Evolutionary conservation across 495 filamentous ascomycete genomes (phyloP).

Genomic region (Penicillium coprophilum): DNA sequence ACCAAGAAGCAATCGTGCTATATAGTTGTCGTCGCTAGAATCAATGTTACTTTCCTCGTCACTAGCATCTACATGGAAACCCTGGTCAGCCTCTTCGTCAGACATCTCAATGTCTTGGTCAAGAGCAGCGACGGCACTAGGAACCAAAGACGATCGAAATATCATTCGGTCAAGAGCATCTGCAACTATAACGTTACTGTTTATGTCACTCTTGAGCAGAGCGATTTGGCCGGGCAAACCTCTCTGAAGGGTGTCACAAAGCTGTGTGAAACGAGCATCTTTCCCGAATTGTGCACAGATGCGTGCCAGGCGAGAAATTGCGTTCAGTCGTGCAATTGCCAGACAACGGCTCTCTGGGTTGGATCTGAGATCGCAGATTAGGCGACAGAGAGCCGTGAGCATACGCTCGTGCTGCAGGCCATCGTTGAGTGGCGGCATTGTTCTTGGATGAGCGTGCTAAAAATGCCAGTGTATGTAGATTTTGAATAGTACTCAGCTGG

Average conservation of each 20-base stretch:
- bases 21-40: background rate
- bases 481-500: background rate
- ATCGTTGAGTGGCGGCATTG: background rate
- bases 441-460: background rate
- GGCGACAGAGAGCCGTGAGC: background rate
- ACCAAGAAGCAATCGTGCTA: background rate
- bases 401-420: background rate
- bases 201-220: background rate
- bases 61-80: background rate
- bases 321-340: background rate
- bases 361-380: background rate
- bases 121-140: background rate
- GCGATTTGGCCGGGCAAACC: background rate
- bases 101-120: background rate
- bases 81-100: background rate
- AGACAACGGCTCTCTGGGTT: background rate
- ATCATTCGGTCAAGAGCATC: background rate
- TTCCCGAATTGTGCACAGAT: background rate
- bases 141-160: too few relatives aligned
- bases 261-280: background rate
- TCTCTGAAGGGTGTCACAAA: background rate
- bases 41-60: background rate
- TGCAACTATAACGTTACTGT: background rate
- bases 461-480: background rate
- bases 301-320: background rate